These are phyloP conservation scores for Suhomyces atakaporum DNA, from an alignment of 1,139 yeast species.

Conservation along the genomic window DNA sequence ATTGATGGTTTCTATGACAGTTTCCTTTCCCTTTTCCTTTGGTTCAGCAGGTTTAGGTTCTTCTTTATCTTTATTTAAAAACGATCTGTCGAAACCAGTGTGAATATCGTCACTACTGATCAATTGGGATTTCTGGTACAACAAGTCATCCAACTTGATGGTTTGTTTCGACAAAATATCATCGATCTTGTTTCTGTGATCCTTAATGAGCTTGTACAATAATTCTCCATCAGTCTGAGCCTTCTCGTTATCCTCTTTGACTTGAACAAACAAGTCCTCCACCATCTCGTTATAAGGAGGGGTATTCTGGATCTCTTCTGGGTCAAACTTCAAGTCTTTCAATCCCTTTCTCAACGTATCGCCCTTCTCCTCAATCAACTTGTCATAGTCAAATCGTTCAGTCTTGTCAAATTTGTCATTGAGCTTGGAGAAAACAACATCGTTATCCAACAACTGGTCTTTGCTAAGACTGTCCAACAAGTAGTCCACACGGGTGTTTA, in stretches of 20 bases:
- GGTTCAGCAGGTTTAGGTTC: slow-evolving; percentile 16
- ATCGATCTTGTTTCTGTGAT: slow-evolving; percentile 71
- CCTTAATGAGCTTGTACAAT: slow-evolving; percentile 47
- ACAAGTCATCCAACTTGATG: slow-evolving; percentile 62
- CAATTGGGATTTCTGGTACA: slow-evolving; percentile 69
- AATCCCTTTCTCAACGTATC: slow-evolving; percentile 45
- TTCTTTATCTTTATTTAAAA: slow-evolving; percentile 61
- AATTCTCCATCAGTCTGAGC: slow-evolving; percentile 31
- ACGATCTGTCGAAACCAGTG: slow-evolving; percentile 90
- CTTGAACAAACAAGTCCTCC: slow-evolving; percentile 79
- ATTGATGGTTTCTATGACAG: slow-evolving; percentile 35
- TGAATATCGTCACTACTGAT: slow-evolving; percentile 90
- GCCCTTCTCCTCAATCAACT: slow-evolving; percentile 38
- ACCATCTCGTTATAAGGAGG: slow-evolving; percentile 93
- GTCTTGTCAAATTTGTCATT: slow-evolving; percentile 53
- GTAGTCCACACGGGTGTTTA: slow-evolving; percentile 71
- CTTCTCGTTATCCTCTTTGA: slow-evolving; percentile 58
- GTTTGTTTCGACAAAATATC: slow-evolving; percentile 60
- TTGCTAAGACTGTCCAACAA: slow-evolving; percentile 47
- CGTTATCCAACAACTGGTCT: slow-evolving; percentile 42
- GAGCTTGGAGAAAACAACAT: slow-evolving; percentile 44
- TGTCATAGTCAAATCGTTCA: slow-evolving; percentile 54
- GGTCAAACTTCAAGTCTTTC: slow-evolving; percentile 40
- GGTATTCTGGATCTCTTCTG: slow-evolving; percentile 61
- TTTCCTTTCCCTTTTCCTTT: slow-evolving; percentile 15